Evolutionary conservation across 2,329 filamentous ascomycete genomes (phyloP).

Genomic region (Fusarium sp.): DNA sequence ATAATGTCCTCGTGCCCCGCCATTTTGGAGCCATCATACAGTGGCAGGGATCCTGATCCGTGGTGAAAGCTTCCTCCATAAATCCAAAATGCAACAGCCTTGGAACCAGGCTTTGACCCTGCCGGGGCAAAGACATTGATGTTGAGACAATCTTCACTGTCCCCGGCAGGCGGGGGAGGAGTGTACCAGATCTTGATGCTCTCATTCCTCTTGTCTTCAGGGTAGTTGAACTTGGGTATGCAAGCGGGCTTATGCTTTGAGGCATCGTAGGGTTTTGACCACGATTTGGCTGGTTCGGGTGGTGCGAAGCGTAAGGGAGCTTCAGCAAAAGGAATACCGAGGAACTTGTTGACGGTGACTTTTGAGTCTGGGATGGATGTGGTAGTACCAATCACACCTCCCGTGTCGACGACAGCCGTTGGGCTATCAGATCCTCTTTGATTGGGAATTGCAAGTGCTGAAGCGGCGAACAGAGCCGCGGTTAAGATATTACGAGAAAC

Average conservation of each 20-base stretch:
- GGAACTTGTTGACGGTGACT: conserved; percentile 41
- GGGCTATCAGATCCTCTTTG: conserved; percentile 1
- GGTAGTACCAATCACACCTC: conserved; percentile 29
- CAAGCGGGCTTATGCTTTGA: conserved; percentile 41
- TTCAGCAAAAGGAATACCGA: conserved; percentile 48
- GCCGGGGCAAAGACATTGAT: conserved; percentile 49
- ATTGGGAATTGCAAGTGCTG: neutral
- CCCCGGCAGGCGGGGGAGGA: conserved; percentile 40
- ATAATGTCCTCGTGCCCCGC: conserved; percentile 58
- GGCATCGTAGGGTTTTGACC: conserved; percentile 41
- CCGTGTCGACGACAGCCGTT: conserved; percentile 34
- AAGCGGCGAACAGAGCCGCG: neutral
- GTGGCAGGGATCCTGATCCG: conserved; percentile 50
- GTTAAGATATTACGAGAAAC: neutral
- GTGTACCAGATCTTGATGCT: conserved; percentile 39
- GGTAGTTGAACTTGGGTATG: conserved; percentile 41
- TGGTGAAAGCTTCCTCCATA: conserved; percentile 55
- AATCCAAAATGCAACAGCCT: conserved; percentile 59
- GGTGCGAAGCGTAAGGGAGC: conserved; percentile 43
- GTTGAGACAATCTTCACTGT: conserved; percentile 50
- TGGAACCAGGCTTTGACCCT: conserved; percentile 39
- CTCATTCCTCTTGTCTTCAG: conserved; percentile 23
- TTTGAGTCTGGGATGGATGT: conserved; percentile 29
- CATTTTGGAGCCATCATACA: conserved; percentile 56
- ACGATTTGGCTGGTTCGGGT: conserved; percentile 30